Base-by-base conservation (phyloP, 208 protist species). In the Acanthamoeba triangularis region DNA sequence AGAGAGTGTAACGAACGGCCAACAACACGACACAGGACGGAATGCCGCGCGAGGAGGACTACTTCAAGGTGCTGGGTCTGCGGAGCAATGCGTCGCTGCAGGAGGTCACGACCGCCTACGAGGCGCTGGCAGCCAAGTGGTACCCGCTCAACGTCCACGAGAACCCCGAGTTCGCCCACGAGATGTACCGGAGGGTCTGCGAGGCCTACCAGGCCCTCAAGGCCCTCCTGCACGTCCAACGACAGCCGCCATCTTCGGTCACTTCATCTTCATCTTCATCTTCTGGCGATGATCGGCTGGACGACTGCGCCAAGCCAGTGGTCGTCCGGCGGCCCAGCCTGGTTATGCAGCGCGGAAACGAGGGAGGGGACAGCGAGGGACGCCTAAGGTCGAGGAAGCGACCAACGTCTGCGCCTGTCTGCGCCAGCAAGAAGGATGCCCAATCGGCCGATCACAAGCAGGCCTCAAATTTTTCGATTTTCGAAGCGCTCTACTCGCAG, bases 101-200 rank as follows among this genome's bases (percentile, higher is more conserved):
- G 65, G 65, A 72, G 30, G 23, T 72, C 10, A 72, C 65, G 18
- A 20, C 65, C 3, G 65, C 65, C n/a, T 72, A 72, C 30, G 65
- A 72, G 65, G 65, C 65, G 65, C 65, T 72, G 65, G 65, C 65
- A 4, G 65, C 65, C 65, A 28, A 72, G 65, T 72, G 65, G 65
- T 72, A 72, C 30, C 65, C 65, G 23, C 65, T 72, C 65, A 72
- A 72, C 23, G 30, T 35, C 23, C 30, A 72, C 65, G 65, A 72
- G 65, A 37, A 35, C 65, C 65, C 65, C 23, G 65, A 72, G 23
- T 72, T 28, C 65, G 65, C 65, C 65, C 65, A 72, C 30, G 65
- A 72, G 65, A 72, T 35, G 65, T 72, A 72, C 65, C 65, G 30
- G n/a, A 35, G n/a, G 14, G 65, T 72, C n/a, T 72, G 65, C 65